Conservation (phyloP, 2,329 filamentous ascomycete genomes). For the Beauveria asiatica region DNA sequence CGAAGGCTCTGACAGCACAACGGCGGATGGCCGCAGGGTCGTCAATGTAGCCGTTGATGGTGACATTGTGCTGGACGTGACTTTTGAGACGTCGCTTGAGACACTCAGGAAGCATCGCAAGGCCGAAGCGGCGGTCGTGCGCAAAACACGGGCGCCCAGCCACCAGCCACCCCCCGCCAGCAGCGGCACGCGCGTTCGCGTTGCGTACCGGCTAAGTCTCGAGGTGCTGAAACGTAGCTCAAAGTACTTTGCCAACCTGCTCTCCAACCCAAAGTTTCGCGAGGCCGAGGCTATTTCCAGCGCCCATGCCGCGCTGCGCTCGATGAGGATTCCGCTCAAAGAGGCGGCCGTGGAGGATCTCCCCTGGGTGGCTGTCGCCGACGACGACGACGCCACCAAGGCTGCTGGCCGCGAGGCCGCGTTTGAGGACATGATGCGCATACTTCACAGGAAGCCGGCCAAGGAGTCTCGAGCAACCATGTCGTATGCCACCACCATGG, state of each 20-base stretch:
- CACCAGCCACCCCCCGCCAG: slow-evolving; percentile 20
- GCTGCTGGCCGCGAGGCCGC: slow-evolving; percentile 49
- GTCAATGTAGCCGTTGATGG: slow-evolving; percentile 48
- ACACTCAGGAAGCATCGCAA: slow-evolving; percentile 39
- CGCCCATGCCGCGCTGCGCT: slow-evolving; percentile 40
- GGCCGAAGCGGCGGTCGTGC: slow-evolving; percentile 24
- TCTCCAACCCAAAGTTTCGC: slow-evolving; percentile 54
- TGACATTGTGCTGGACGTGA: slow-evolving; percentile 58
- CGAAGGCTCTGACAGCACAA: slow-evolving; percentile 20
- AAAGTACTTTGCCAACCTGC: slow-evolving; percentile 60
- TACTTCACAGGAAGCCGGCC: slow-evolving; percentile 51
- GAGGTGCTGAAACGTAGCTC: slow-evolving; percentile 51
- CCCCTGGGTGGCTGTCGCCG: slow-evolving; percentile 55
- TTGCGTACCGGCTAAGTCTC: slow-evolving; percentile 53
- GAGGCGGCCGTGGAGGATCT: slow-evolving; percentile 43
- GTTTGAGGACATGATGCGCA: slow-evolving; percentile 59
- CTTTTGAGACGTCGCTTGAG: slow-evolving; percentile 51
- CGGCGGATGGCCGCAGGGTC: slow-evolving; percentile 25
- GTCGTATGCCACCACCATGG: slow-evolving; percentile 56
- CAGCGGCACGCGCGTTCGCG: slow-evolving; percentile 28
- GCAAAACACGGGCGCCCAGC: slow-evolving; percentile 20
- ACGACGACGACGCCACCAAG: slow-evolving; percentile 61
- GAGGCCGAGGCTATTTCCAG: slow-evolving; percentile 50
- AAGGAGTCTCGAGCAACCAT: slow-evolving; percentile 38
- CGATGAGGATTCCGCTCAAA: slow-evolving; percentile 37